Base-by-base conservation (phyloP, 129 eudicot species). In the Centella asiatica region DNA sequence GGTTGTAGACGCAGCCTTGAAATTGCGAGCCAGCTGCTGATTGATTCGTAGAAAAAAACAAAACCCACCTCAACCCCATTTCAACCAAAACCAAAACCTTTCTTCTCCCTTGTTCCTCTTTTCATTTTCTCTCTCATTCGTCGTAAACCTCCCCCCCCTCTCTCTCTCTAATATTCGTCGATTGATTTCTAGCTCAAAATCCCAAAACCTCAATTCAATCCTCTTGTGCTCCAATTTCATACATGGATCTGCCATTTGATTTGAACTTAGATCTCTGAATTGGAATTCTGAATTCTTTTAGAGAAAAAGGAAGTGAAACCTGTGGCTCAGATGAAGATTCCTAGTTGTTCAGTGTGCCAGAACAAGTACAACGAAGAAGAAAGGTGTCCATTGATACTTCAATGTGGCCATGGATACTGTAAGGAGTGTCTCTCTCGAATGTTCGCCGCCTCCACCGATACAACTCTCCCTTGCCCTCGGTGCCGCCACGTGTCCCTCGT, bases 321-420 rank as follows among this genome's bases (percentile, higher is more conserved):
- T 3, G 32, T 5, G 24, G 31, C 15, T 12, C 23, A 14, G 31
- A 90, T 92, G 98, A 84, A 86, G 85, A 78, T 87, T 26, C 90
- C 96, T 2, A 68, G 86, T 62, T 92, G 98, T 54, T 81, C 94
- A 3, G 90, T 92, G 4, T 92, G 96, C 56, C 85, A 92, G 44
- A 92, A 77, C 6, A 66, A 82, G 70, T 92, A 87, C 76, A 79
- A 80, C 90, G 98, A 92, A 68, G 84, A 82, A 2, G 90, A 82
- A 8, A 65, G 98, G 39, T 80, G 95, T 69, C 98, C 98, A 0
- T 56, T 92, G 1, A 36, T 92, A 25, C 98, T 92, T 27, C 81
- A 84, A 70, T 92, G 98, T 71, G 98, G 98, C 70, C 98, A 92
- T 68, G 90, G 90, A 8, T 92, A 77, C 73, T 92, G 98, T 59